Evolutionary conservation across 805 yeast species (phyloP).

Genomic region (Wickerhamomyces bisporus): DNA sequence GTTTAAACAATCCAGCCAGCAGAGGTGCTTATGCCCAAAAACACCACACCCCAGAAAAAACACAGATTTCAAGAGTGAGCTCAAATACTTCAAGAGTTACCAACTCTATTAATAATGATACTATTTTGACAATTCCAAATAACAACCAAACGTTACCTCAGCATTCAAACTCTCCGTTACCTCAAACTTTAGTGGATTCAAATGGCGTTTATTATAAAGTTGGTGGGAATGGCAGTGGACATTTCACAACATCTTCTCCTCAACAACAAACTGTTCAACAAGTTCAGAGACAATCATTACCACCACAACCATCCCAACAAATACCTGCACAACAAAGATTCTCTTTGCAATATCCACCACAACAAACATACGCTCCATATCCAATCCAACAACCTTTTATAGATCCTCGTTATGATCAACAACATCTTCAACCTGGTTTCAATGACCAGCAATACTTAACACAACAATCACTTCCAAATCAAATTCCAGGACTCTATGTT

Average conservation of each 20-base stretch:
- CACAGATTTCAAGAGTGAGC: conserved; percentile 23
- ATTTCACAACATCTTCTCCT: conserved; percentile 10
- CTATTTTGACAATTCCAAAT: conserved; percentile 19
- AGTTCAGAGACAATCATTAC: conserved; percentile 14
- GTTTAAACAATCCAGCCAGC: conserved; percentile 39
- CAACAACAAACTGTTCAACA: conserved; percentile 6
- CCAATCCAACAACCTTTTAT: conserved; percentile 9
- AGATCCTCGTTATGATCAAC: conserved; percentile 4
- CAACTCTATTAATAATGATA: conserved; percentile 19
- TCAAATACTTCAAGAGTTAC: conserved; percentile 23
- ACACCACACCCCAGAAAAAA: conserved; percentile 12
- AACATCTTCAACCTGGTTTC: not conserved
- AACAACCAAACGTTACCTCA: conserved; percentile 19
- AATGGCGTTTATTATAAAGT: conserved; percentile 20
- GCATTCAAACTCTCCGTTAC: conserved; percentile 15
- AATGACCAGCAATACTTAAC: not conserved
- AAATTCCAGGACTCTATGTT: conserved; percentile 11
- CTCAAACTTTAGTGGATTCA: conserved; percentile 14
- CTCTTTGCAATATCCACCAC: conserved; percentile 9
- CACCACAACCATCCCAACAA: conserved; percentile 5
- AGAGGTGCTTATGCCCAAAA: conserved; percentile 22
- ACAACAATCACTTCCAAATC: conserved; percentile 4
- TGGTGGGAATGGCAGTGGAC: not conserved
- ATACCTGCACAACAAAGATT: conserved; percentile 8
- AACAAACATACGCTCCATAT: conserved; percentile 6